Conservation (phyloP, 257 asterid species). For the Craterostigma plantagineum region DNA sequence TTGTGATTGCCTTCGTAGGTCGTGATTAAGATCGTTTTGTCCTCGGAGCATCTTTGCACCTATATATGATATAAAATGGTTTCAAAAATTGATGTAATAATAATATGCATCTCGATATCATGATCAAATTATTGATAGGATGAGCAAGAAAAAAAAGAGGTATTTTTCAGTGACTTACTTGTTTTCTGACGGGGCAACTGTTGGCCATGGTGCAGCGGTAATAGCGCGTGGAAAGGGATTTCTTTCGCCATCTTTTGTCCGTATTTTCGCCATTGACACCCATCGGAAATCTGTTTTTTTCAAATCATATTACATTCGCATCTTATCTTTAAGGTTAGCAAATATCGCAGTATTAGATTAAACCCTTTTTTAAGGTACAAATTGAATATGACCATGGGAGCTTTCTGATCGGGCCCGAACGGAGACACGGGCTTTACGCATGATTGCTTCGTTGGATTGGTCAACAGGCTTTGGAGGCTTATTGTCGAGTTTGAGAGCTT, state of each 20-base stretch:
- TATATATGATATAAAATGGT: too few species aligned
- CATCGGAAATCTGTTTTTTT: conserved; percentile 74
- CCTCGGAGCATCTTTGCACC: conserved; percentile 97
- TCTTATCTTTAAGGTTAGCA: too few species aligned
- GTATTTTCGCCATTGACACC: conserved; percentile 96
- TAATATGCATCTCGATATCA: too few species aligned
- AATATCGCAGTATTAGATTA: too few species aligned
- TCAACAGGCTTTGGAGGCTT: conserved; percentile 22
- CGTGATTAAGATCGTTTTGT: conserved; percentile 47
- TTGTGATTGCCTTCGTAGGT: conserved; percentile 88
- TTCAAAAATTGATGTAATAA: too few species aligned
- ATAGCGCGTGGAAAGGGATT: conserved; percentile 95
- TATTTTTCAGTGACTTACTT: conserved; percentile 17
- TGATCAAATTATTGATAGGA: too few species aligned
- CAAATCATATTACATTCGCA: too few species aligned
- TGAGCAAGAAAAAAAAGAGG: too few species aligned
- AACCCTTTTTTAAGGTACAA: too few species aligned
- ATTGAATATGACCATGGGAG: conserved; percentile 48
- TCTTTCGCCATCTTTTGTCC: conserved; percentile 95
- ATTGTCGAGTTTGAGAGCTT: too few species aligned
- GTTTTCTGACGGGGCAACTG: conserved; percentile 91
- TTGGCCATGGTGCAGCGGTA: conserved; percentile 90
- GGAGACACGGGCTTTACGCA: conserved; percentile 91
- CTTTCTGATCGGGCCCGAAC: conserved; percentile 97
- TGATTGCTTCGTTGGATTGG: conserved; percentile 54